Evolutionary conservation across 495 filamentous ascomycete genomes (phyloP).

Genomic region (Penicillium crystallinum): DNA sequence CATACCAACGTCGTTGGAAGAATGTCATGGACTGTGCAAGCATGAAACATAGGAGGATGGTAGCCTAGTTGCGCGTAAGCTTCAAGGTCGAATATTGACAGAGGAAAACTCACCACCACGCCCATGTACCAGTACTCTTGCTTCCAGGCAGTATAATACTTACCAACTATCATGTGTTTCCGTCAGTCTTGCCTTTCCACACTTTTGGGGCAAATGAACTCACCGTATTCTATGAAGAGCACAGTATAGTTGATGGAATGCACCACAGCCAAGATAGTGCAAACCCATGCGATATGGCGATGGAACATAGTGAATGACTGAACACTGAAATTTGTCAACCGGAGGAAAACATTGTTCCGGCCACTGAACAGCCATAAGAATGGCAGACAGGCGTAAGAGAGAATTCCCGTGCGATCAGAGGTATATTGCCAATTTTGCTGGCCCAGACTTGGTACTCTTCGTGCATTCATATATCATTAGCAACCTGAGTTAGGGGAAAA

Average conservation of each 20-base stretch:
- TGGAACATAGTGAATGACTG: slow-evolving; percentile 39
- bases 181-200: too few relatives aligned
- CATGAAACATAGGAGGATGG: slow-evolving; percentile 36
- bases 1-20: slow-evolving; percentile 37
- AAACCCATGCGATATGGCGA: slow-evolving; percentile 37
- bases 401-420: slow-evolving; percentile 32
- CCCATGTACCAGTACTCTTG: slow-evolving; percentile 34
- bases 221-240: slow-evolving; percentile 16
- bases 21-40: slow-evolving; percentile 30
- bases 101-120: slow-evolving; percentile 15
- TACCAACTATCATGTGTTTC: neutral
- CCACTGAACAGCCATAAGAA: slow-evolving; percentile 36
- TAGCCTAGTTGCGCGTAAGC: slow-evolving; percentile 26
- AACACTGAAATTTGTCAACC: slow-evolving; percentile 35
- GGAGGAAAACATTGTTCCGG: slow-evolving; percentile 41
- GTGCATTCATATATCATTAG: too few relatives aligned
- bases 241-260: slow-evolving; percentile 34
- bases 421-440: slow-evolving; percentile 22
- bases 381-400: slow-evolving; percentile 34
- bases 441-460: neutral
- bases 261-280: slow-evolving; percentile 37
- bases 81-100: neutral
- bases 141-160: slow-evolving; percentile 15
- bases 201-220: too few relatives aligned
- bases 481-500: too few relatives aligned